Evolutionary conservation across 257 asterid species (phyloP), one percentile per base, ranked within the genome.

Genomic region (Gentiana macrophylla): DNA sequence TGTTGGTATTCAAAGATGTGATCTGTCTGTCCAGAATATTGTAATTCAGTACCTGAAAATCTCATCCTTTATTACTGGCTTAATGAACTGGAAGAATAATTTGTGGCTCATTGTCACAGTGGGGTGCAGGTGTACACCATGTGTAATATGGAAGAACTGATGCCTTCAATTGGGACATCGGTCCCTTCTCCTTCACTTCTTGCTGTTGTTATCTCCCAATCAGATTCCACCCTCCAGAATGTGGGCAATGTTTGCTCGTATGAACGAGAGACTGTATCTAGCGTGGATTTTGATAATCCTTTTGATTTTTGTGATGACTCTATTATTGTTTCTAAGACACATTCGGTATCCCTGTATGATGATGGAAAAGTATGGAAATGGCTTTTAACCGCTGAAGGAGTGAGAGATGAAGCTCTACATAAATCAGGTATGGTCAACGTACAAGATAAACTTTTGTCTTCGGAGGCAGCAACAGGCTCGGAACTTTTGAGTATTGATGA

Each of bases 341-440:
- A 75, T 72, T 59, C 87, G 56, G 51, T 91, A 65, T 83, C 97
- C 59, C 70, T 91, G 63, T 81, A 95, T 65, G 97, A 91, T 77
- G 98, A 91, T 77, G 98, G 98, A 50, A 87, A 84, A 71, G 70
- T 85, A 69, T 91, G 98, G 97, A 91, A 91, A 74, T 91, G 98
- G 98, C 90, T 83, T 66, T 68, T 91, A 65, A 83, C 86, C 72
- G 88, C 95, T 59, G 96, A 91, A 80, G 84, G 87, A 64, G 73
- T 84, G 60, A 75, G 62, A 69, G 77, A 74, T 66, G 80, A 60
- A 70, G 79, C 56, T 68, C 63, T 53, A 62, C 50, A 64, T 47
- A 59, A 49, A 60, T 65, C 59, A 12, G 70, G 56, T 37, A 62
- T 53, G 51, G 70, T 58, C 54, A 61, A 51, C 33, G 77, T 60